Evolutionary conservation across 2,329 filamentous ascomycete genomes (phyloP).

Genomic region (Zasmidium cellare): DNA sequence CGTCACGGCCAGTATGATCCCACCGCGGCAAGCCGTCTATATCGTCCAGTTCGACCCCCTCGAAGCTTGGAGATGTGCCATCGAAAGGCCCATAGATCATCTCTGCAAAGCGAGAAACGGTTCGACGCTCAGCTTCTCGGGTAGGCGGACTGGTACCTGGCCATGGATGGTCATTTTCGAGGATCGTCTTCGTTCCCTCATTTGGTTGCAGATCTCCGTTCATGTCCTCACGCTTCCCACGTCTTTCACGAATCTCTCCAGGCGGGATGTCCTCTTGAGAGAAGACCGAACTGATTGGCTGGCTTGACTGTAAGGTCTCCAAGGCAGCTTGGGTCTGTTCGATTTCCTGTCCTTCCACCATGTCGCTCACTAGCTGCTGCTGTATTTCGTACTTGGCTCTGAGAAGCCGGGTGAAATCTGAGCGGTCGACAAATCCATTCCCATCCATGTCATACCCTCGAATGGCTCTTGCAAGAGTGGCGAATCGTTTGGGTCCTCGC

Average conservation of each 20-base stretch:
- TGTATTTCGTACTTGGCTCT: constrained; percentile 88
- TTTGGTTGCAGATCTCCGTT: constrained; percentile 33
- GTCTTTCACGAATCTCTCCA: constrained; percentile 26
- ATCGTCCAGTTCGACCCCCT: not conserved
- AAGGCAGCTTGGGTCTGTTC: constrained; percentile 60
- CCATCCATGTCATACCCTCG: constrained; percentile 87
- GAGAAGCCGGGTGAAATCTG: constrained; percentile 89
- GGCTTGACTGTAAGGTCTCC: constrained; percentile 44
- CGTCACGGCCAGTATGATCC: too few species aligned
- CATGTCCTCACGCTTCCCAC: constrained; percentile 36
- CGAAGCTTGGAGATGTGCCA: not conserved
- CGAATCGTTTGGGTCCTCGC: constrained; percentile 58
- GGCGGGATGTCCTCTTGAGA: constrained; percentile 38
- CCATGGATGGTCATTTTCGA: constrained; percentile 54
- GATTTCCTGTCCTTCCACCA: constrained; percentile 72
- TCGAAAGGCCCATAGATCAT: constrained; percentile 18
- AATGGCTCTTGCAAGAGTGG: constrained; percentile 74
- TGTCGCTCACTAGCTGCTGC: constrained; percentile 83
- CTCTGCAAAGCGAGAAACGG: constrained; percentile 32
- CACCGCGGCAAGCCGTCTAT: not conserved
- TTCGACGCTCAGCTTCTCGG: not conserved
- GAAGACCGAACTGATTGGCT: constrained; percentile 49
- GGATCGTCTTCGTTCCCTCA: constrained; percentile 52
- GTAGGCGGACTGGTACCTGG: constrained; percentile 20
- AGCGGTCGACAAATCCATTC: constrained; percentile 81